Percentiles rank a stretch among this genome's conserved stretches.
phyloP scores from a whole-genome alignment of 306 rosid genomes.

The Pterocarpus santalinus region DNA sequence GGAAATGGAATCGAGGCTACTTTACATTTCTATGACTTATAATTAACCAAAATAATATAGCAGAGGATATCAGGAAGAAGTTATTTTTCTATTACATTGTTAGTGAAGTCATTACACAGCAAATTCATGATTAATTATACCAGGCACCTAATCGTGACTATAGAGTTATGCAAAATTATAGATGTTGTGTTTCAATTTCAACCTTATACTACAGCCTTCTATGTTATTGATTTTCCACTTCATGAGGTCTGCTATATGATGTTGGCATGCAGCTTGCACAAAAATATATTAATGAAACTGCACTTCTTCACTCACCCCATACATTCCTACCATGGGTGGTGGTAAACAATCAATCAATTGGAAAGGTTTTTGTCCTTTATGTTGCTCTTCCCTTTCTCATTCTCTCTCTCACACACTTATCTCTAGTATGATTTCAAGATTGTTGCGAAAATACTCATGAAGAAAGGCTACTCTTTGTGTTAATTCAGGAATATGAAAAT shows the following conservation, averaged over 20 bases:
- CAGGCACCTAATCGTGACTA: too few relatives aligned
- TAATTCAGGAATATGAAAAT: constrained; percentile 51
- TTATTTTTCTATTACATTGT: too few relatives aligned
- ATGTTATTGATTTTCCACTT: background rate
- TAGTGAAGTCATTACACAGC: too few relatives aligned
- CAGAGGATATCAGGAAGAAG: too few relatives aligned
- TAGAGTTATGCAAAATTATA: constrained; percentile 2
- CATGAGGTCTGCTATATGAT: background rate
- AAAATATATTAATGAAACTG: constrained; percentile 46
- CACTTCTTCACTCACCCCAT: constrained; percentile 48
- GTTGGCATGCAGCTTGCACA: constrained; percentile 52
- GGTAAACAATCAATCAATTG: constrained; percentile 59
- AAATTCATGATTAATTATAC: too few relatives aligned
- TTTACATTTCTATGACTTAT: background rate
- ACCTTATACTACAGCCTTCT: background rate
- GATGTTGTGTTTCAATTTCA: background rate
- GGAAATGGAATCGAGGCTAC: constrained; percentile 59
- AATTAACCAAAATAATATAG: too few relatives aligned
- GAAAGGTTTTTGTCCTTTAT: constrained; percentile 44
- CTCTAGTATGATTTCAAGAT: background rate
- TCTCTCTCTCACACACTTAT: background rate
- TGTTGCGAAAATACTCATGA: background rate
- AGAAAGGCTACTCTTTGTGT: background rate
- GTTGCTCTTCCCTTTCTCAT: background rate
- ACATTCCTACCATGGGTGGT: constrained; percentile 60